Base-by-base conservation (phyloP, 768 basidiomycete species). In the Agaricus sinodeliciosus region DNA sequence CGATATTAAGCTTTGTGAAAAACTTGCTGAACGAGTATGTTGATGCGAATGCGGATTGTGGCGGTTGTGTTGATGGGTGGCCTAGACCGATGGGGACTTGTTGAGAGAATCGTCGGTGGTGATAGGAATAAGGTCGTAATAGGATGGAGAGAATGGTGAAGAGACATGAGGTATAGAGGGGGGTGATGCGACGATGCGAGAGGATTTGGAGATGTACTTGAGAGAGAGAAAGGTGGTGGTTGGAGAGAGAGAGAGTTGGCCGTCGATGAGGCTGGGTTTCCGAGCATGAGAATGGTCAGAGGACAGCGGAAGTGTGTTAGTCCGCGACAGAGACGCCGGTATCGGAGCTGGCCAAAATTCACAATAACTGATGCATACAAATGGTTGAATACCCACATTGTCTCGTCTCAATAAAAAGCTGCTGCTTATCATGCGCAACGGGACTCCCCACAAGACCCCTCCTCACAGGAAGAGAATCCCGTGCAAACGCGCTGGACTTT, bases 281-380 rank as follows among this genome's bases (percentile, higher is more conserved):
- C 88, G 80, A 0, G 85, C 88, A 56, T 90, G 88, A 0, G 88
- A 88, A 60, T 90, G 88, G 39, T 79, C 74, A 0, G 80, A 69
- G 0, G 79, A 70, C 0, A 85, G 68, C 5, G 78, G 69, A 22
- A 85, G 74, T 9, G 75, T 60, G 42, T 78, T 67, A 1, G 75
- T 77, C 13, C 81, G 79, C 6, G 22, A 63, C 12, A 68, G 58
- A 43, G 65, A 67, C 45, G 71, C 66, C 13, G 70, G 67, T 18
- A 67, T 58, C 25, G 71, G 63, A 18, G 58, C 68, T 22, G 3
- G 22, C 22, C 22, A 22, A 22, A 22, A 22, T 22, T 22, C 22
- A 22, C 1, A 22, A 3, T 22, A 3, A 22, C 1, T 22, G 22
- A 22, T 53, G 49, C 22, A 59, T 12, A 48, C 48, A 50, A 43